These are phyloP conservation scores for Taphrina wiesneri DNA, from an alignment of 1,139 yeast species.

Conservation along the genomic window DNA sequence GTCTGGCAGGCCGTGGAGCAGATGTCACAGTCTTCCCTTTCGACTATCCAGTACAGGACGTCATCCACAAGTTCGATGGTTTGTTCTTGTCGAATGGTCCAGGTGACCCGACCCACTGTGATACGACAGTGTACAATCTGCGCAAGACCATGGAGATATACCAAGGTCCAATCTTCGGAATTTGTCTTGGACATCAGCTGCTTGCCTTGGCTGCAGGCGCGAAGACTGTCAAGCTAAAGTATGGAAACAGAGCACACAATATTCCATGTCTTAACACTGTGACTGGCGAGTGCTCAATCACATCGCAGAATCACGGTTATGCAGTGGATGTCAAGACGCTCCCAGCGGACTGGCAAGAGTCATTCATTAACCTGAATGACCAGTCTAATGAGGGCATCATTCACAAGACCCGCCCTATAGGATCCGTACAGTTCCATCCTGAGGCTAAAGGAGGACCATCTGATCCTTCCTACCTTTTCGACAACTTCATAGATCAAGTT, in stretches of 20 bases:
- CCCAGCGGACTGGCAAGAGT: conserved; percentile 75
- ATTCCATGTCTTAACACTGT: conserved; percentile 89
- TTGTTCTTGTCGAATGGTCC: conserved; percentile 95
- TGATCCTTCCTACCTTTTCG: conserved; percentile 86
- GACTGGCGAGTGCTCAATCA: conserved; percentile 92
- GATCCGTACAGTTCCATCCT: conserved; percentile 97
- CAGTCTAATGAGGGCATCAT: conserved; percentile 97
- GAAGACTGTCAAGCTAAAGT: conserved; percentile 81
- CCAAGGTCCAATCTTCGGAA: conserved; percentile 90
- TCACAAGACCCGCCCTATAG: conserved; percentile 79
- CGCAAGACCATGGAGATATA: conserved; percentile 66
- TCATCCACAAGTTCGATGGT: conserved; percentile 92
- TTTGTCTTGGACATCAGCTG: conserved; percentile 94
- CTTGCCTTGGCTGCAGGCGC: conserved; percentile 94
- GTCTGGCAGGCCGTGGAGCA: conserved; percentile 91
- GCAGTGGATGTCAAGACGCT: conserved; percentile 86
- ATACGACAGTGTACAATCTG: conserved; percentile 73
- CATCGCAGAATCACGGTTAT: conserved; percentile 97
- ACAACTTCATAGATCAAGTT: conserved; percentile 43
- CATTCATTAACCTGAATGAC: conserved; percentile 89
- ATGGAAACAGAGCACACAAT: conserved; percentile 98
- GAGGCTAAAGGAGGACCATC: conserved; percentile 99
- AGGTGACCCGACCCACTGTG: conserved; percentile 96
- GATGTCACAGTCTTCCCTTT: conserved; percentile 94
- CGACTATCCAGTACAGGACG: conserved; percentile 86